Percentiles rank a stretch among this genome's conserved stretches.
These are phyloP conservation scores for Penicillium sp. DNA, from an alignment of 2,329 filamentous ascomycete species.

Conservation along the genomic window DNA sequence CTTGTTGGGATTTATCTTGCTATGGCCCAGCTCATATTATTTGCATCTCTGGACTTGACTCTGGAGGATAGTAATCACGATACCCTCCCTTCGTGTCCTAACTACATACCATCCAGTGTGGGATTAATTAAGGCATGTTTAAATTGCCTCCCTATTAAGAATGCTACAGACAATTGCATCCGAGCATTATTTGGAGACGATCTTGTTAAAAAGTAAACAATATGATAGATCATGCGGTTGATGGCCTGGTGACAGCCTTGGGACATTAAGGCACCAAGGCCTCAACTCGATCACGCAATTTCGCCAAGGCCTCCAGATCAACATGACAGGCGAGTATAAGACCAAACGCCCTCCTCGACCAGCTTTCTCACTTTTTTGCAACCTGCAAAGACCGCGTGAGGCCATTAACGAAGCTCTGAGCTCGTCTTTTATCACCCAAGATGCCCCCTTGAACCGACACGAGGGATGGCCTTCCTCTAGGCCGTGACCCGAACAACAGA, in stretches of 20 bases:
- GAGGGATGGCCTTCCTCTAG: background rate
- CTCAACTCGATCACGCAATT: conserved; percentile 34
- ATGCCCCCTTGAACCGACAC: conserved; percentile 1
- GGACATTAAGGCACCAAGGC: conserved; percentile 11
- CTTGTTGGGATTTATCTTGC: too few relatives aligned
- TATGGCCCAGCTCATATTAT: too few relatives aligned
- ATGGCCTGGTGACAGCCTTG: background rate
- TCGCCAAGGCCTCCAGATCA: conserved; percentile 31
- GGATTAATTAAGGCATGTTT: too few relatives aligned
- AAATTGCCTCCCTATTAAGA: background rate
- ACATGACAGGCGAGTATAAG: conserved; percentile 31
- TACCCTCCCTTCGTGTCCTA: background rate
- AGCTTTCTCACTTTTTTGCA: conserved; percentile 4
- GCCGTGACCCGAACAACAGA: background rate
- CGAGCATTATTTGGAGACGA: background rate
- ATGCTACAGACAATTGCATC: background rate
- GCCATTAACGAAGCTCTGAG: background rate
- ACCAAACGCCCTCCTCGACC: conserved; percentile 22
- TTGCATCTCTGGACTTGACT: background rate
- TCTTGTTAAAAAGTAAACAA: background rate
- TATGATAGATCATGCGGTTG: too few relatives aligned
- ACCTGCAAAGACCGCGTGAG: background rate
- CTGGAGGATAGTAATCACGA: background rate
- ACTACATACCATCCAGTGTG: too few relatives aligned
- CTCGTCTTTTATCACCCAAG: background rate